These are phyloP conservation scores for Tuctoria greenei DNA, from an alignment of 176 grass and related monocot species.

Conservation along the genomic window DNA sequence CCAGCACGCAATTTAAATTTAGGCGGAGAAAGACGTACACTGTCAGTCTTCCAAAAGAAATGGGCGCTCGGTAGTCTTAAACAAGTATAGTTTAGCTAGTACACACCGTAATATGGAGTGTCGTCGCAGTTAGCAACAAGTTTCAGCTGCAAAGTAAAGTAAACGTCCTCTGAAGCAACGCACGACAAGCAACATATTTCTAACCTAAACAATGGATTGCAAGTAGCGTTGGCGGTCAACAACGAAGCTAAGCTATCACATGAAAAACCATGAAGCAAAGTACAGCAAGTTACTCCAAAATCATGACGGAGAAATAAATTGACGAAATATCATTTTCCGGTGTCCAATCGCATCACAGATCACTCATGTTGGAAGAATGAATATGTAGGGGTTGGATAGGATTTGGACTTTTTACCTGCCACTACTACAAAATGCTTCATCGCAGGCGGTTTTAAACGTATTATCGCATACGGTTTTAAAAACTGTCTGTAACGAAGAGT, in stretches of 20 bases:
- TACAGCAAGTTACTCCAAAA: neutral
- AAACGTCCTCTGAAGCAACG: constrained; percentile 16
- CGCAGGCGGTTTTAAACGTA: too few species aligned
- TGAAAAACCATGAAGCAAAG: neutral
- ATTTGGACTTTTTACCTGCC: neutral
- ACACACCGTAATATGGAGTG: too few species aligned
- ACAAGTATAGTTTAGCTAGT: constrained; percentile 10
- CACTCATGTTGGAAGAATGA: neutral
- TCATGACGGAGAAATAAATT: neutral
- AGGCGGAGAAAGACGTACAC: neutral
- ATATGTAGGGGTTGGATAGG: neutral
- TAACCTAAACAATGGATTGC: neutral
- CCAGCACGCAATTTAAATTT: neutral
- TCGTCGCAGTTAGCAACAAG: neutral
- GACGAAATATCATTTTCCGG: neutral
- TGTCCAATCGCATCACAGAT: neutral
- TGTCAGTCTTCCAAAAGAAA: neutral
- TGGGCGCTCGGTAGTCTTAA: neutral
- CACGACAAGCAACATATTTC: neutral
- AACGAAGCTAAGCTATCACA: neutral
- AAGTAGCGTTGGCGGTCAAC: constrained; percentile 32
- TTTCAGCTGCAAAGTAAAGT: constrained; percentile 31
- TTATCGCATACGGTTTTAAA: too few species aligned
- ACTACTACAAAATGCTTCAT: too few species aligned
- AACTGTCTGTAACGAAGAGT: too few species aligned